phyloP scores from a whole-genome alignment of 2,329 filamentous ascomycete species.

The Torrubiella hemipterigena region DNA sequence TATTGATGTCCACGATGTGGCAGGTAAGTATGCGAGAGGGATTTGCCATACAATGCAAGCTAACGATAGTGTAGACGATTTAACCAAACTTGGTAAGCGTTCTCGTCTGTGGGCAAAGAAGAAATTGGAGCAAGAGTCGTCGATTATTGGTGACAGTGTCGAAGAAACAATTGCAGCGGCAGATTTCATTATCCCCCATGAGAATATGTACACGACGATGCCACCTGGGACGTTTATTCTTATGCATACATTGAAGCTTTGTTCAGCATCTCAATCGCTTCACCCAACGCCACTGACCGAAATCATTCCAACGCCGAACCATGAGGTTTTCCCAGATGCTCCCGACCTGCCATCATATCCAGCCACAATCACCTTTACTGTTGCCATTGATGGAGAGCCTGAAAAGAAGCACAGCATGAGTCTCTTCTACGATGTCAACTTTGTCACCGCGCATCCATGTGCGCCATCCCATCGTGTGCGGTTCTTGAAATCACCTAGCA shows the following conservation, averaged over 20 bases:
- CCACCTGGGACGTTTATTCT: slow-evolving; percentile 36
- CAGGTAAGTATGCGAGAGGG: slow-evolving; percentile 37
- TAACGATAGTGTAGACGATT: slow-evolving; percentile 26
- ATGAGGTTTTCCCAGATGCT: slow-evolving; percentile 18
- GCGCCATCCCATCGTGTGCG: slow-evolving; percentile 43
- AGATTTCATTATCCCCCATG: slow-evolving; percentile 50
- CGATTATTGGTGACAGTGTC: slow-evolving; percentile 46
- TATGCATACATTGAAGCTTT: slow-evolving; percentile 38
- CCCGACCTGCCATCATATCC: slow-evolving; percentile 22
- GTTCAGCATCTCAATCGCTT: slow-evolving; percentile 28
- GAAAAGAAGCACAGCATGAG: slow-evolving; percentile 30
- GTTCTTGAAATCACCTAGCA: slow-evolving; percentile 46
- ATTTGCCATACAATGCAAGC: not conserved
- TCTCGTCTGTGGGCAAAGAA: slow-evolving; percentile 51
- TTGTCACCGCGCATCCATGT: slow-evolving; percentile 56
- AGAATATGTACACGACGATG: slow-evolving; percentile 37
- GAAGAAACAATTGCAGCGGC: slow-evolving; percentile 41
- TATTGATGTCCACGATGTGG: slow-evolving; percentile 41
- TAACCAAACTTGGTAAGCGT: slow-evolving; percentile 37
- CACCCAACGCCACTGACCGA: slow-evolving; percentile 31
- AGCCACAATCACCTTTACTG: slow-evolving; percentile 21
- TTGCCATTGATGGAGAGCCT: slow-evolving; percentile 24
- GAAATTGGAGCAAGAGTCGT: slow-evolving; percentile 46
- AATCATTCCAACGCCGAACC: slow-evolving; percentile 23
- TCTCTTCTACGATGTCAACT: slow-evolving; percentile 47